Conservation (phyloP, 83 land plant species). For the Thuja plicata region DNA sequence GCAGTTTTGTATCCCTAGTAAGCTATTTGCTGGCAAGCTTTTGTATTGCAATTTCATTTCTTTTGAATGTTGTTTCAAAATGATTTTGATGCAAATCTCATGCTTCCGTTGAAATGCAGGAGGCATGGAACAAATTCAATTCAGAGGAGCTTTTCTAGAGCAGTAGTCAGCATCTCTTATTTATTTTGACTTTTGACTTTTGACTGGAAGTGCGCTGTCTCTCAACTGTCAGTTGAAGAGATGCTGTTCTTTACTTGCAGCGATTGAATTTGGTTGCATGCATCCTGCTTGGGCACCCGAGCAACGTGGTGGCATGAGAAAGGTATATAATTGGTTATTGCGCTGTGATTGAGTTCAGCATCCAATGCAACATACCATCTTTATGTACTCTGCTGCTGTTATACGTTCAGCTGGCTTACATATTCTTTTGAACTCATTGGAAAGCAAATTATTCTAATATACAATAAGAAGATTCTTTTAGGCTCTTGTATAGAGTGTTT, state of each 20-base stretch:
- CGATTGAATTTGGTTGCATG: not conserved
- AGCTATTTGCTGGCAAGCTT: not conserved
- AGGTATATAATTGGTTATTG: slow-evolving; percentile 14
- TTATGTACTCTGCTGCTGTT: slow-evolving; percentile 2
- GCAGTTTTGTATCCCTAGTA: not conserved
- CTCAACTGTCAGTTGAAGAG: not conserved
- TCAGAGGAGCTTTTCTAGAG: slow-evolving; percentile 31
- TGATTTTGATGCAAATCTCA: slow-evolving; percentile 3
- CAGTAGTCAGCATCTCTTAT: slow-evolving; percentile 1
- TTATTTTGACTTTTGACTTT: slow-evolving; percentile 2
- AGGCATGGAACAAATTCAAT: slow-evolving; percentile 53
- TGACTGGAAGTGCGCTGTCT: not conserved
- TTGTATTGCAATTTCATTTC: not conserved
- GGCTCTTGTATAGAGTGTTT: not conserved
- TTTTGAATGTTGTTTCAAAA: not conserved
- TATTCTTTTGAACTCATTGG: slow-evolving; percentile 4
- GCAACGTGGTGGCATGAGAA: not conserved
- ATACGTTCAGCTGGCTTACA: slow-evolving; percentile 10
- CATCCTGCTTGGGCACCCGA: not conserved
- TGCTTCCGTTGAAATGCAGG: slow-evolving; percentile 23
- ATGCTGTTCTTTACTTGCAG: not conserved
- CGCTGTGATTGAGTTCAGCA: slow-evolving; percentile 9
- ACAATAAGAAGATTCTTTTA: slow-evolving; percentile 16
- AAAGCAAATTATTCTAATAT: slow-evolving; percentile 7
- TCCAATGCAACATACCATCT: not conserved